A percentile compares a stretch with the other conserved stretches of the same genome.
Evolutionary conservation across 2,329 filamentous ascomycete genomes (phyloP).

Genomic region (Epichloe uncinata): DNA sequence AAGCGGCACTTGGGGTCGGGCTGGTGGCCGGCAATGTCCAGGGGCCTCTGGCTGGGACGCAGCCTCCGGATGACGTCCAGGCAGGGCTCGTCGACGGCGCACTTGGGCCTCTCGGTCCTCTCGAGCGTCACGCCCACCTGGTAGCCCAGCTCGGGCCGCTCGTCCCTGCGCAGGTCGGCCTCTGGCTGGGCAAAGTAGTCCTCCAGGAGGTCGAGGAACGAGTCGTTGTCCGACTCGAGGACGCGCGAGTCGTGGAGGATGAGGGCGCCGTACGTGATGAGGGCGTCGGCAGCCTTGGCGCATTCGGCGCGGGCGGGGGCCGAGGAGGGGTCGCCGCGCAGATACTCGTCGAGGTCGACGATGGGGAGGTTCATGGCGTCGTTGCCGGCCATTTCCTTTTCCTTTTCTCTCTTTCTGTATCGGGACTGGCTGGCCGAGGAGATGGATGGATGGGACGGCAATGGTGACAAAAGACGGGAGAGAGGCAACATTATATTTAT

Average conservation of each 20-base stretch:
- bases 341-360: constrained; percentile 46
- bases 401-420: too few species aligned
- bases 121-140: constrained; percentile 50
- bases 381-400: constrained; percentile 5
- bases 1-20: constrained; percentile 51
- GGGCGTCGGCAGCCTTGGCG: constrained; percentile 37
- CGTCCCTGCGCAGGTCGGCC: constrained; percentile 32
- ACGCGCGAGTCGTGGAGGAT: constrained; percentile 48
- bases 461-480: too few species aligned
- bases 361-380: constrained; percentile 43
- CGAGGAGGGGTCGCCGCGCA: constrained; percentile 27
- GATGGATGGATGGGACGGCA: too few species aligned
- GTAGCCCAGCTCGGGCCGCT: constrained; percentile 44
- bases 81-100: constrained; percentile 48
- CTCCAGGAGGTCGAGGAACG: constrained; percentile 49
- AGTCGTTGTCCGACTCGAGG: constrained; percentile 38
- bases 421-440: too few species aligned
- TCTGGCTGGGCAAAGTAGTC: constrained; percentile 49
- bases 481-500: too few species aligned
- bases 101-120: constrained; percentile 51
- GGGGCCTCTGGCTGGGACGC: constrained; percentile 40
- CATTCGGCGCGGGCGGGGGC: constrained; percentile 37
- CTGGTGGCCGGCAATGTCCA: constrained; percentile 41
- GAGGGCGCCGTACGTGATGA: constrained; percentile 47
- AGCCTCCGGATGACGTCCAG: constrained; percentile 42